Evolutionary conservation across 2,329 filamentous ascomycete species (phyloP), one percentile per base, ranked within the genome.

Genomic region (Diplodia sapinea): DNA sequence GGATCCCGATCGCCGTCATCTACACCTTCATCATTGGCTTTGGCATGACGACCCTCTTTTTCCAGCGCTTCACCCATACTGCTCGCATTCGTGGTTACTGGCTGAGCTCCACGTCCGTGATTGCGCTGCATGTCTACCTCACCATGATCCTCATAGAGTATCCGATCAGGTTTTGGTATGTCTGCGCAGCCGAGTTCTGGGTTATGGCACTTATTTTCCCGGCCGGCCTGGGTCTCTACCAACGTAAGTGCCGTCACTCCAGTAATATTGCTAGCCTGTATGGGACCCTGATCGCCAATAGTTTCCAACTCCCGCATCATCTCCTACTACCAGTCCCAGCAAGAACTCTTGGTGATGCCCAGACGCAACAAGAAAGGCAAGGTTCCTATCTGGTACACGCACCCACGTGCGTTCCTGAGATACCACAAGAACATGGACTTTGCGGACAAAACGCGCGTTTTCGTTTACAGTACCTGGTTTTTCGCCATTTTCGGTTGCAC

Each of bases 91-190:
- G 66, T 29, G 43, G 66, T 17, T 57, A 36, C 40, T 63, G 57
- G 56, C 12, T 64, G 17, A 50, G 50, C 29, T 29, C 6, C 12
- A 13, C 40, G 4, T 38, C 66, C 51, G 26, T 68, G 6, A 17
- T 36, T 52, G 47, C 31, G 6, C 31, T 68, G 36, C 56, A 63
- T 20, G 20, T 33, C 31, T 68, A 68, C 66, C 57, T 68, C 12
- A 9, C 26, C 23, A 9, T 56, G 50, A 20, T 68, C 38, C 33
- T 63, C 20, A 9, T 68, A 17, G 33, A 9, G 38, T 68, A 63
- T 38, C 50, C 57, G 15, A 31, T 68, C n/a, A 61, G 66, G 50
- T 68, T 61, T 36, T 68, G 66, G 66, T 68, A 64, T 38, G 40
- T 31, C 20, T 68, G 66, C 33, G 36, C 29, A 8, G 50, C 56